phyloP scores from a whole-genome alignment of 148 eudicot genomes.

The Amaranthus cruentus region DNA sequence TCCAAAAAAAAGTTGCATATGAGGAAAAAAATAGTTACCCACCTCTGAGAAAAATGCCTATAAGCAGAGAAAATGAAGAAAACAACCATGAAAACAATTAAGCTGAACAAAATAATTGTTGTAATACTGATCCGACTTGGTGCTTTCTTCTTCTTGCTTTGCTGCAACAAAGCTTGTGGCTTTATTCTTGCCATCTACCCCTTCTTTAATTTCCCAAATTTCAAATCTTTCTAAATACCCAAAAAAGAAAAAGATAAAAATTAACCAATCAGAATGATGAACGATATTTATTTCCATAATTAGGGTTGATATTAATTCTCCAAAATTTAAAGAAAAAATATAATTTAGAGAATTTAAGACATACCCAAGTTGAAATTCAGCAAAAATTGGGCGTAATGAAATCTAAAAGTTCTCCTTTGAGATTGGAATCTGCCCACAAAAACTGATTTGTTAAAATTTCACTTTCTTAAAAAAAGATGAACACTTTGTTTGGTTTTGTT shows the following conservation, averaged over 20 bases:
- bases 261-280: neutral
- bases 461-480: no score
- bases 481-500: no score
- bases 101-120: conserved; percentile 48
- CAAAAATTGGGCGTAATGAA: no score
- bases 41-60: conserved; percentile 73
- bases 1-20: neutral
- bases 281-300: neutral
- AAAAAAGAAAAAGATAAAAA: neutral
- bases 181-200: conserved; percentile 72
- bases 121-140: conserved; percentile 60
- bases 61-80: conserved; percentile 63
- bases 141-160: conserved; percentile 96
- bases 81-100: conserved; percentile 47
- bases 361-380: conserved; percentile 19
- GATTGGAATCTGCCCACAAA: no score
- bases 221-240: conserved; percentile 13
- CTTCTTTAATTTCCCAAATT: neutral
- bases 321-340: neutral
- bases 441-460: no score
- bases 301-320: neutral
- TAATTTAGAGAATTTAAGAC: conserved; percentile 6
- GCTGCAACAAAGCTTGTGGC: conserved; percentile 87
- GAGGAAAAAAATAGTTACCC: neutral
- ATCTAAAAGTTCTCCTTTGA: no score